Percentiles rank a stretch among this genome's conserved stretches.
Evolutionary conservation across 345 rosid genomes (phyloP).

Genomic region (Punica granatum): DNA sequence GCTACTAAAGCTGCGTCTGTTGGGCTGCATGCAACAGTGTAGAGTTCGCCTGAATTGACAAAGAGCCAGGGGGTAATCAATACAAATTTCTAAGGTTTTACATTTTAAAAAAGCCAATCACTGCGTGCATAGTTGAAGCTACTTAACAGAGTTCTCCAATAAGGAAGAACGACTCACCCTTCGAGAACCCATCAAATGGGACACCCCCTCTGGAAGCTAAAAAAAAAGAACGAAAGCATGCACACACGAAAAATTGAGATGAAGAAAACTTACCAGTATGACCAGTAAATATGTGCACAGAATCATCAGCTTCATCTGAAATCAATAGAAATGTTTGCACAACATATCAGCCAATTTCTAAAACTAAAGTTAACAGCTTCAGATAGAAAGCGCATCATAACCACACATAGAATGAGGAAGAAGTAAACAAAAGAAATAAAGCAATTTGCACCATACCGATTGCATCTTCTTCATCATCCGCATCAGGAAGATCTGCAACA

Average conservation of each 20-base stretch:
- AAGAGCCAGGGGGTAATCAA: not conserved
- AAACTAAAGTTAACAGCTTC: too few species aligned
- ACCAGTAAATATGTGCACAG: conserved; percentile 86
- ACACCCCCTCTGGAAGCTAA: not conserved
- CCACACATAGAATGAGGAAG: not conserved
- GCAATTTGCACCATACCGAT: conserved; percentile 9
- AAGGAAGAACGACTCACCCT: too few species aligned
- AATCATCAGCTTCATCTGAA: conserved; percentile 75
- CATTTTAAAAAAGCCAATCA: too few species aligned
- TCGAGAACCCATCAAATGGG: not conserved
- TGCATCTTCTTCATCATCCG: conserved; percentile 33
- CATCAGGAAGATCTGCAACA: conserved; percentile 73
- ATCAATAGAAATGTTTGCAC: too few species aligned
- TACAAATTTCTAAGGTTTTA: too few species aligned
- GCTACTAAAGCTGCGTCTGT: conserved; percentile 74
- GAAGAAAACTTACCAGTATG: conserved; percentile 43
- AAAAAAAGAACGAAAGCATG: not conserved
- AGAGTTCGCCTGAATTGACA: conserved; percentile 55
- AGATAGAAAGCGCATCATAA: not conserved
- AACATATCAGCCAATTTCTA: not conserved
- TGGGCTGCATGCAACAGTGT: conserved; percentile 69
- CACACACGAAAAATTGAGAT: not conserved
- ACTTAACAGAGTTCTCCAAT: too few species aligned
- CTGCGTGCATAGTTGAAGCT: not conserved
- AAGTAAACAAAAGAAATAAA: not conserved